These are phyloP conservation scores for Giardia duodenalis DNA, from an alignment of 208 protist genomes.

Conservation along the genomic window DNA sequence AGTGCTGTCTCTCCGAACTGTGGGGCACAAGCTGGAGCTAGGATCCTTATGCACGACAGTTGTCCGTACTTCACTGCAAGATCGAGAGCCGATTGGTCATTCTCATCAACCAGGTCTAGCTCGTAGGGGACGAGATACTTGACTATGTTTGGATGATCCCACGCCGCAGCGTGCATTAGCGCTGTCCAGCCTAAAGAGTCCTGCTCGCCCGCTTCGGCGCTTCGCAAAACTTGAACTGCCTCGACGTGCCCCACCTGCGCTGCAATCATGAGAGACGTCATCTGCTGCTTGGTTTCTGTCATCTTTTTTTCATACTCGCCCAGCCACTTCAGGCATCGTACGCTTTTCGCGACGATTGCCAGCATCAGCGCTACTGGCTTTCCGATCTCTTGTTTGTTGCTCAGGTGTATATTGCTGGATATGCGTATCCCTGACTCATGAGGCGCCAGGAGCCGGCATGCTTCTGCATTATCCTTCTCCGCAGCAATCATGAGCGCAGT, in stretches of 20 bases:
- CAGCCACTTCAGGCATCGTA: background rate
- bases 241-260: background rate
- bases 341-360: background rate
- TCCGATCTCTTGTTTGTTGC: background rate
- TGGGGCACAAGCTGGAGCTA: background rate
- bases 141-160: background rate
- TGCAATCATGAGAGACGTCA: background rate
- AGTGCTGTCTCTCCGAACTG: background rate
- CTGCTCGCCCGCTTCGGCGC: background rate
- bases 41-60: background rate
- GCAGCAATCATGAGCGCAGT: background rate
- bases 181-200: background rate
- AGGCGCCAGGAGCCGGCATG: background rate
- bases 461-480: background rate
- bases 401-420: background rate
- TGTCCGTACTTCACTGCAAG: background rate
- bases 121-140: background rate
- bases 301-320: background rate
- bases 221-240: background rate
- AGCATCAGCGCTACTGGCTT: background rate
- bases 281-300: background rate
- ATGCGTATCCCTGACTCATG: background rate
- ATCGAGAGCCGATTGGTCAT: background rate
- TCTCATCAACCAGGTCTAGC: background rate
- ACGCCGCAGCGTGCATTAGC: background rate